These are phyloP conservation scores for Fusarium subglutinans DNA, from an alignment of 2,329 filamentous ascomycete genomes.

Conservation along the genomic window DNA sequence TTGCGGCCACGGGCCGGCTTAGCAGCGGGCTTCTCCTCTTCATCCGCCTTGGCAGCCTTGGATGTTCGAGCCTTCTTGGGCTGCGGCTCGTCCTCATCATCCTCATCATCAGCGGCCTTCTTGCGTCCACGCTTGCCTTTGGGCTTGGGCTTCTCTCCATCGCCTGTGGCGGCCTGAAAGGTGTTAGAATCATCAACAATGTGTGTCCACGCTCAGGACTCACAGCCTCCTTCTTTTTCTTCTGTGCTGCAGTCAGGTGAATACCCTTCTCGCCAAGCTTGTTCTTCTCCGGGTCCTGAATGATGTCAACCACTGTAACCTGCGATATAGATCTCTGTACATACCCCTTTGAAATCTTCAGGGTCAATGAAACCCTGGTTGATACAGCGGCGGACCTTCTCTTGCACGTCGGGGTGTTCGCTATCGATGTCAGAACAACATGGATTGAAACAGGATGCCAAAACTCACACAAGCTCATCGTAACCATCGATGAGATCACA, in stretches of 20 bases:
- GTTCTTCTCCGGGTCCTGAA: slow-evolving; percentile 79
- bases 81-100: slow-evolving; percentile 47
- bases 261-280: slow-evolving; percentile 73
- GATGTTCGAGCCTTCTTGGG: slow-evolving; percentile 50
- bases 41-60: slow-evolving; percentile 33
- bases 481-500: slow-evolving; percentile 80
- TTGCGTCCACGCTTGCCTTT: slow-evolving; percentile 49
- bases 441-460: background rate
- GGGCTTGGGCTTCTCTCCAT: slow-evolving; percentile 44
- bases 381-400: slow-evolving; percentile 78
- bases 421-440: slow-evolving; percentile 40
- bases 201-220: slow-evolving; percentile 7
- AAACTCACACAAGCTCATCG: slow-evolving; percentile 72
- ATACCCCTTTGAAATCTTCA: slow-evolving; percentile 88
- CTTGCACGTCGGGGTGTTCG: slow-evolving; percentile 68
- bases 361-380: slow-evolving; percentile 82
- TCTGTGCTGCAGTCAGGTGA: slow-evolving; percentile 55
- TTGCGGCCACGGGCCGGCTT: slow-evolving; percentile 39
- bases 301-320: slow-evolving; percentile 10
- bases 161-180: slow-evolving; percentile 39
- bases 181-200: slow-evolving; percentile 11
- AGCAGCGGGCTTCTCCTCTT: slow-evolving; percentile 31
- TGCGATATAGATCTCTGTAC: slow-evolving; percentile 45
- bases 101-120: slow-evolving; percentile 48
- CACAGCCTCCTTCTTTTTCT: slow-evolving; percentile 46